phyloP scores from a whole-genome alignment of 2,329 filamentous ascomycete genomes.

The Thelonectria blattea region DNA sequence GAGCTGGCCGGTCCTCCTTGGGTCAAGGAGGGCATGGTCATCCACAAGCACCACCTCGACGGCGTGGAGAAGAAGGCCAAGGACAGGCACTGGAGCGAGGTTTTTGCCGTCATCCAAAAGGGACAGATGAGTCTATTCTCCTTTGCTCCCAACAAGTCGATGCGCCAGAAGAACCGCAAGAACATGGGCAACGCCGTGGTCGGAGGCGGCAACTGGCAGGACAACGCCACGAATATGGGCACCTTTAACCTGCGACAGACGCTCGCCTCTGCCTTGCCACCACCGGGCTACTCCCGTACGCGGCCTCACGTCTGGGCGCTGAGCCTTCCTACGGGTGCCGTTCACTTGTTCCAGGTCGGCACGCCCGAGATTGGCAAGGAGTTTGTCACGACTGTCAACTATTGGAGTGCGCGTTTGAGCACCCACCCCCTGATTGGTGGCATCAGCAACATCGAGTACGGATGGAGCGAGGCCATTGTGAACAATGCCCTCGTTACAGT shows the following conservation, averaged over 20 bases:
- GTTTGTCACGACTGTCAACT: conserved; percentile 93
- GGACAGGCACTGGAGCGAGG: conserved; percentile 92
- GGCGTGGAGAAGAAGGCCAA: conserved; percentile 89
- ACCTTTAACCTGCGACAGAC: conserved; percentile 90
- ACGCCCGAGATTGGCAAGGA: conserved; percentile 94
- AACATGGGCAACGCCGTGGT: conserved; percentile 64
- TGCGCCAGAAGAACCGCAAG: conserved; percentile 69
- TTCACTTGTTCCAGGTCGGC: conserved; percentile 97
- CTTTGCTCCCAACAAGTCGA: conserved; percentile 82
- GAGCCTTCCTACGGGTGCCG: conserved; percentile 87
- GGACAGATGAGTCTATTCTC: conserved; percentile 94
- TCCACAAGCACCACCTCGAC: conserved; percentile 96
- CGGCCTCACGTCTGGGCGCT: conserved; percentile 94
- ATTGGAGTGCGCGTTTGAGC: conserved; percentile 94
- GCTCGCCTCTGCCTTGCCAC: conserved; percentile 85
- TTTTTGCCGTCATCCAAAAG: conserved; percentile 95
- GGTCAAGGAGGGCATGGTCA: conserved; percentile 95
- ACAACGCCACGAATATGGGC: conserved; percentile 89
- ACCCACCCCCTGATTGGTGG: conserved; percentile 92
- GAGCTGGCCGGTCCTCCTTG: conserved; percentile 94
- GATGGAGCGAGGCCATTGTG: conserved; percentile 88
- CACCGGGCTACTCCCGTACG: conserved; percentile 90
- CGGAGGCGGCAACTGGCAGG: conserved; percentile 97
- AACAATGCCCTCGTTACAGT: conserved; percentile 61
- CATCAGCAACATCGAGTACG: conserved; percentile 96